Base-by-base conservation (phyloP, 495 filamentous ascomycete genomes). In the Penicillium taxi region DNA sequence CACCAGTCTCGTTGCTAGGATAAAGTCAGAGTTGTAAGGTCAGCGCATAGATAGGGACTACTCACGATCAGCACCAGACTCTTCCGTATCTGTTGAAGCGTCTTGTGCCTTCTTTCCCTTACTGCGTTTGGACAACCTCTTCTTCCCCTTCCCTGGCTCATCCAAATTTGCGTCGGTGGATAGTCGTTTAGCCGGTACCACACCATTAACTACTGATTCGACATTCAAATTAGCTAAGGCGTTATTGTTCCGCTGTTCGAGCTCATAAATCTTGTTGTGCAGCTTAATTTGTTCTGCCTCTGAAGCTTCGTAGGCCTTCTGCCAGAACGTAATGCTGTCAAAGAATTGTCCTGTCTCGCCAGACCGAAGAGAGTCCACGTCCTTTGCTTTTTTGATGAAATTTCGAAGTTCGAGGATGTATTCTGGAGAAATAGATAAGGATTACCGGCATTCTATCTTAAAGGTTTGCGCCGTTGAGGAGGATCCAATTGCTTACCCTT, bases 241-340 rank as follows among this genome's bases (percentile, higher is more conserved):
- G n/a, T n/a, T n/a, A n/a, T n/a, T n/a, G n/a, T 56, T 63, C 1
- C 48, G 45, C 29, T 65, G 58, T 30, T 74, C 57, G 11, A 72
- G 44, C 26, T 64, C 61, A 33, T 55, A 62, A 2, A 72, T 45
- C 3, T 51, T 60, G 28, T 72, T 61, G 19, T 58, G 52, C 2
- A 75, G 45, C 30, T 54, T 63, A 27, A 47, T 64, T 32, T 72
- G 67, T 27, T 67, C 67, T 9, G 48, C 52, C 42, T 70, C 59
- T 8, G 69, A 64, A 21, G 55, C 57, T 27, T 59, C 52, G 31
- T 65, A 72, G n/a, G 69, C 67, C 23, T 58, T 49, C 41, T 68
- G 63, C 72, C 72, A 75, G 56, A 72, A 72, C 9, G 55, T 44
- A 11, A 61, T 50, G 29, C 66, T 69, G 44, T 75, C 70, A 32